Evolutionary conservation across 208 protist species (phyloP).

Genomic region (Acanthamoeba royreba): DNA sequence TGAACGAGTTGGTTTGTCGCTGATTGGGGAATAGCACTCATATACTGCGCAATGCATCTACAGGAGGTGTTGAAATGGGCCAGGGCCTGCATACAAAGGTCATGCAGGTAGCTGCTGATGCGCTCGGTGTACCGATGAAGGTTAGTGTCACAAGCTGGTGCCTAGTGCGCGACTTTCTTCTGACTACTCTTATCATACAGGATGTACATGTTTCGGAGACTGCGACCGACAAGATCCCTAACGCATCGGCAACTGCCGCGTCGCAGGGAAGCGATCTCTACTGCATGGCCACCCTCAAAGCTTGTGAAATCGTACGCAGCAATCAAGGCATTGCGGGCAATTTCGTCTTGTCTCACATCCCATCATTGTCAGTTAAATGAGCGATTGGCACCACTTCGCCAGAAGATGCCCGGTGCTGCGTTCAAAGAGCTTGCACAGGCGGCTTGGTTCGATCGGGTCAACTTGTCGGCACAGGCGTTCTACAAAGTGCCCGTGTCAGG

Average conservation of each 20-base stretch:
- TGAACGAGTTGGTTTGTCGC: neutral
- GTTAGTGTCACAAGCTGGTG: neutral
- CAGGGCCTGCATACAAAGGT: constrained; percentile 80
- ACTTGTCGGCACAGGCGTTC: constrained; percentile 78
- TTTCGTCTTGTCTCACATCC: neutral
- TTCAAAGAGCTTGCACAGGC: constrained; percentile 18
- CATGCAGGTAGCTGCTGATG: constrained; percentile 70
- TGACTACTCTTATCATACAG: neutral
- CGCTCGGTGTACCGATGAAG: constrained; percentile 60
- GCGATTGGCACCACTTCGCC: neutral
- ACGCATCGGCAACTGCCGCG: constrained; percentile 76
- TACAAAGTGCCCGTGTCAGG: constrained; percentile 59
- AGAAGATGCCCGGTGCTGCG: neutral
- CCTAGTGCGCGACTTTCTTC: neutral
- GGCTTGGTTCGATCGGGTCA: constrained; percentile 71
- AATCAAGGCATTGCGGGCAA: neutral
- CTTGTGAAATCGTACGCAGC: constrained; percentile 66
- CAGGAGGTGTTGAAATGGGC: constrained; percentile 77
- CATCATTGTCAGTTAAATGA: neutral
- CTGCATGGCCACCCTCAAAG: constrained; percentile 82
- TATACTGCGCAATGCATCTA: neutral
- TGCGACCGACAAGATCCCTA: constrained; percentile 77
- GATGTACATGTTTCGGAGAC: constrained; percentile 73
- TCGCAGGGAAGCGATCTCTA: constrained; percentile 78
- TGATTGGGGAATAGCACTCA: neutral